Evolutionary conservation across 1,284 basidiomycete species (phyloP).

Genomic region (Schizophyllum amplum): DNA sequence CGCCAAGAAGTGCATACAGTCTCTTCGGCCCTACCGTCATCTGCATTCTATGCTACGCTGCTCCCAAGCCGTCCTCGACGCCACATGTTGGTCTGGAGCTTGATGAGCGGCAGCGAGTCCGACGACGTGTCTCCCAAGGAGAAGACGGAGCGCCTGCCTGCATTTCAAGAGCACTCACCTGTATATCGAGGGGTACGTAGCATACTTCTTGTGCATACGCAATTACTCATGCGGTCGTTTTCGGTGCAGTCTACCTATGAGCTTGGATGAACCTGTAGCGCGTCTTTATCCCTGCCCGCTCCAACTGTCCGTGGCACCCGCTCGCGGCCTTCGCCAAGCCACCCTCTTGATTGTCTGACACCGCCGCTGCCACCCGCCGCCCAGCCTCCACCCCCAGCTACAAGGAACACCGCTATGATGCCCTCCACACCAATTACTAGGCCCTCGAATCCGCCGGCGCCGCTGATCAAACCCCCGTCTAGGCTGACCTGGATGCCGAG

Average conservation of each 20-base stretch:
- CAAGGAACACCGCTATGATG: no score
- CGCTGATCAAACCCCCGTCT: no score
- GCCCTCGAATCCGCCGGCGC: no score
- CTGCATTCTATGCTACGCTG: constrained; percentile 64
- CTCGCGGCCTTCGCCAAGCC: no score
- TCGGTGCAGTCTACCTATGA: constrained; percentile 49
- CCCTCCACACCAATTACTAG: no score
- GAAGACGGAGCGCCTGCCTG: constrained; percentile 61
- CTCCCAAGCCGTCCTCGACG: constrained; percentile 8
- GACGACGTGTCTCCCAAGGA: constrained; percentile 53
- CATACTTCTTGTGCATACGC: constrained; percentile 1
- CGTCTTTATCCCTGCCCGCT: not conserved
- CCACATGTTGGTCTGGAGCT: constrained; percentile 19
- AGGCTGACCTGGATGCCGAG: no score
- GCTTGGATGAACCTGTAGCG: constrained; percentile 39
- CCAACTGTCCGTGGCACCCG: no score
- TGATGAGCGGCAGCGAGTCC: constrained; percentile 14
- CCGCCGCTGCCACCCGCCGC: no score
- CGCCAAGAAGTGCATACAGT: constrained; percentile 62
- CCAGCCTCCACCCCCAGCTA: no score
- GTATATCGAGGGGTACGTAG: constrained; percentile 60
- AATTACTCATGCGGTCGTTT: not conserved
- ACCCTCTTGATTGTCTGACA: no score
- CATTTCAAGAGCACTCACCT: constrained; percentile 58
- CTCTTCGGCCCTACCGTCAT: constrained; percentile 58